These are phyloP conservation scores for Murraya koenigii DNA, from an alignment of 345 rosid genomes.

Conservation along the genomic window DNA sequence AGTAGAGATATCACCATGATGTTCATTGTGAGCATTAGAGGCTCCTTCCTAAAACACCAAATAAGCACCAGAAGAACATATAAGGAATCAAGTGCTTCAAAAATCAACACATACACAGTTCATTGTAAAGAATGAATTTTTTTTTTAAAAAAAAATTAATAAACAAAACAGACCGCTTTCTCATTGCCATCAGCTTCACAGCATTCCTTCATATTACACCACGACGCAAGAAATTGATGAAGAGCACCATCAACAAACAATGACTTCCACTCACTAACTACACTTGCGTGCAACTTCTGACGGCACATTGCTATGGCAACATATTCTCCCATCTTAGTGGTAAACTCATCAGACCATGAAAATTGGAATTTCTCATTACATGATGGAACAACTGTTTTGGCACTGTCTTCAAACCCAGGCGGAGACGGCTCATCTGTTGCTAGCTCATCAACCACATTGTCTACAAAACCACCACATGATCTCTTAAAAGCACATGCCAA, in stretches of 20 bases:
- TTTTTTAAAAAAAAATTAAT: not conserved
- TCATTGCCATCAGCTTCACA: conserved; percentile 15
- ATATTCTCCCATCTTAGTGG: conserved; percentile 51
- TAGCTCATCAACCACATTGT: conserved; percentile 32
- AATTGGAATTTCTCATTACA: conserved; percentile 37
- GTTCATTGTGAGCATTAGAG: conserved; percentile 14
- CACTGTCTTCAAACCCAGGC: conserved; percentile 60
- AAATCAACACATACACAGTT: not conserved
- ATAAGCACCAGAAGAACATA: not conserved
- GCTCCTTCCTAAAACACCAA: conserved; percentile 32
- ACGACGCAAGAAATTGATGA: conserved; percentile 35
- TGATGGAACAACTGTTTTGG: conserved; percentile 31
- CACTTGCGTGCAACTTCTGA: conserved; percentile 76
- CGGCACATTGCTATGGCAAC: conserved; percentile 69
- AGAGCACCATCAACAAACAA: conserved; percentile 40
- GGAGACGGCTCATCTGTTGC: conserved; percentile 58
- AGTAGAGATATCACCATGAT: conserved; percentile 5
- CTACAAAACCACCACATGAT: conserved; percentile 22
- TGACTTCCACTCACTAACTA: conserved; percentile 60
- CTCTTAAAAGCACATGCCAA: conserved; percentile 46
- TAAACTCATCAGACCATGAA: conserved; percentile 33
- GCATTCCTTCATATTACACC: conserved; percentile 25
- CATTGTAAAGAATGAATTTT: not conserved
- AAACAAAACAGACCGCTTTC: conserved; percentile 20
- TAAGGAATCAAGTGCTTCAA: not conserved